Base-by-base conservation (phyloP, 495 filamentous ascomycete genomes). In the Glutinoglossum americanum region DNA sequence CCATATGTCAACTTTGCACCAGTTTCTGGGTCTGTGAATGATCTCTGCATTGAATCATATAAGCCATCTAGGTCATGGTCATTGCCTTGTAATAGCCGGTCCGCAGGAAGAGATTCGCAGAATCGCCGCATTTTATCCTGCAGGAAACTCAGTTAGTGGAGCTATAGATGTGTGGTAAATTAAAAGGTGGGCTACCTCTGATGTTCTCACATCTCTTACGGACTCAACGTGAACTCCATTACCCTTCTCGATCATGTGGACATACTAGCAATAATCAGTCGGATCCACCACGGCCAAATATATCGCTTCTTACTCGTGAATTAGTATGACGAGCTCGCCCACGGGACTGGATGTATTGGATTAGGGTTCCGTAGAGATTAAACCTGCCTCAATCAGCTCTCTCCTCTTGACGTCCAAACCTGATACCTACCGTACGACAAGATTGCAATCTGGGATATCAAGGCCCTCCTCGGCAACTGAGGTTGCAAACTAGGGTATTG, bases 381-480 rank as follows among this genome's bases (percentile, higher is more conserved):
- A 96, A 98, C 23, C 83, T 73, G 19, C n/a, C 0, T 17, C 0
- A n/a, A 25, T 60, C 54, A 64, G 47, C 1, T 44, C 54, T 30
- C 27, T 44, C 7, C 25, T 1, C 0, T 21, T 3, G 21, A 10
- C 8, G 19, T 28, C 32, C 54, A 26, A 61, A 17, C 4, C 51
- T 2, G 28, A 44, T 8, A 60, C 59, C 57, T 55, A 74, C 71
- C 82, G 76, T 54, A 98, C 77, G 25, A 98, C 79, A 15, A 93
- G 68, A 62, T 94, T 96, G 74, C 92, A 98, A 62, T 94, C 87
- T 0, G 90, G 89, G 48, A 97, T 89, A 69, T 98, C 92, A 33
- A 98, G 78, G 5, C 92, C 92, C 68, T 98, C 92, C 67, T 98
- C 92, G 1, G 85, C 92, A 3, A 96, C 84, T 0, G 87, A 89